Conservation (phyloP, 129 eudicot species). For the Silybum marianum region DNA sequence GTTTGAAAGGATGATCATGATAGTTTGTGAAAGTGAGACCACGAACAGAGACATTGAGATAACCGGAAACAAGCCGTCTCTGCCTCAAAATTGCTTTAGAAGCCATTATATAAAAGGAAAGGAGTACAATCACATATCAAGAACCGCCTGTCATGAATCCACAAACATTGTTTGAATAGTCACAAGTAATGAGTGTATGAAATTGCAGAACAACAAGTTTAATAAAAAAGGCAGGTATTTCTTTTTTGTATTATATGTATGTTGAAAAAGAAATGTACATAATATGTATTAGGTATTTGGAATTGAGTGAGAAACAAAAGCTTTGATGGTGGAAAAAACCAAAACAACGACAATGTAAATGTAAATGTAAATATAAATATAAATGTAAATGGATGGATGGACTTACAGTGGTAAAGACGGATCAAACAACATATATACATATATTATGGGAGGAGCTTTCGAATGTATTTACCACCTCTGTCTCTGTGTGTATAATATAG, state of each 20-base stretch:
- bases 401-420: not conserved
- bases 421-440: not conserved
- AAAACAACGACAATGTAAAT: not conserved
- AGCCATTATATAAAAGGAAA: not conserved
- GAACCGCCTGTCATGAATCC: not conserved
- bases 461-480: too few relatives aligned
- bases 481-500: too few relatives aligned
- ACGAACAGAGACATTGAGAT: not conserved
- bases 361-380: too few relatives aligned
- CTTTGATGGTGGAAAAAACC: not conserved
- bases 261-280: not conserved
- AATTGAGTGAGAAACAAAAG: too few relatives aligned
- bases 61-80: not conserved
- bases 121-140: not conserved
- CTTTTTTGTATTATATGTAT: too few relatives aligned
- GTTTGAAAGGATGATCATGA: not conserved
- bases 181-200: not conserved
- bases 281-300: not conserved
- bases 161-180: too few relatives aligned
- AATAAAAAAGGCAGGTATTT: not conserved
- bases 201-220: not conserved
- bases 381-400: not conserved
- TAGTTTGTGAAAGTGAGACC: not conserved
- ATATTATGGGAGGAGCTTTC: too few relatives aligned
- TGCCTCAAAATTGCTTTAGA: conserved; percentile 10